Percentiles rank a stretch among this genome's conserved stretches.
Conservation (phyloP, 208 protist genomes). For the Balamuthia mandrillaris region DNA sequence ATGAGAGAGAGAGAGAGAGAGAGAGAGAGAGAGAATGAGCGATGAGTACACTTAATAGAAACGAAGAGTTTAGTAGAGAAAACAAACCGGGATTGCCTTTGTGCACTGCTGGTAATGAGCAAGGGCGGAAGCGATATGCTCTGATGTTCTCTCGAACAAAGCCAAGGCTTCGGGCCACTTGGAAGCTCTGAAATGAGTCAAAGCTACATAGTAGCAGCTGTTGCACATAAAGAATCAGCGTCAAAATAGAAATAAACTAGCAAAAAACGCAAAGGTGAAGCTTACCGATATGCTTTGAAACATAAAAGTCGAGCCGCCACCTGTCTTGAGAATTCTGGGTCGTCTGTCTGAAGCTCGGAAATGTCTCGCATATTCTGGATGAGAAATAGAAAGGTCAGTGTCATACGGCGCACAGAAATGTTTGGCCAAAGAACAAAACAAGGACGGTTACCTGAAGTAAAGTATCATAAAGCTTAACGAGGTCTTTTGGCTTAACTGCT, state of each 20-base stretch:
- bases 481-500: not conserved
- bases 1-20: not conserved
- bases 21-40: not conserved
- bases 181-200: not conserved
- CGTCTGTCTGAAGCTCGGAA: too few species aligned
- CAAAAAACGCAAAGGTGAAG: too few species aligned
- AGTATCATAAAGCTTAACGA: slow-evolving; percentile 27
- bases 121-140: slow-evolving; percentile 5
- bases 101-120: not conserved
- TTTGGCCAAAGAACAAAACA: too few species aligned
- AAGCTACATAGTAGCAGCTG: slow-evolving; percentile 7
- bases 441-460: slow-evolving; percentile 5
- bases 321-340: too few species aligned
- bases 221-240: not conserved
- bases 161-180: slow-evolving; percentile 17
- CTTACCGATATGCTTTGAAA: too few species aligned
- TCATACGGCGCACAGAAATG: too few species aligned
- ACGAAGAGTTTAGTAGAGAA: not conserved
- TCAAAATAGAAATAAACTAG: too few species aligned
- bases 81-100: not conserved
- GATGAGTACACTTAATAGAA: not conserved
- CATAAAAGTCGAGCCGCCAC: too few species aligned
- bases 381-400: too few species aligned
- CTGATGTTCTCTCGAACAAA: not conserved
- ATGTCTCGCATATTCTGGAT: too few species aligned